phyloP scores from a whole-genome alignment of 1,284 basidiomycete genomes.

The Lentinus polychrous region DNA sequence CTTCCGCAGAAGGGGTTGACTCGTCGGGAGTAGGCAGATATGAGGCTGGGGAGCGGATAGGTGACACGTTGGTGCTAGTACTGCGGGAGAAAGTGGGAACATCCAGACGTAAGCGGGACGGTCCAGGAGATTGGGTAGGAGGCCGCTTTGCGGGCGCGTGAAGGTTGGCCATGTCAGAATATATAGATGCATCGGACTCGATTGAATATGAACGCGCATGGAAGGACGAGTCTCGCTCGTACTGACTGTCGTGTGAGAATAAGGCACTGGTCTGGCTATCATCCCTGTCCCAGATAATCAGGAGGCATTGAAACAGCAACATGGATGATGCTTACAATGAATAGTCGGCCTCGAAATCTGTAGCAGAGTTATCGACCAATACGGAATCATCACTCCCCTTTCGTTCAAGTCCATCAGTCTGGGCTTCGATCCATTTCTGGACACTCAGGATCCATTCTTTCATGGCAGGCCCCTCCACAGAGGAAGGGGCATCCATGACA shows the following conservation, averaged over 20 bases:
- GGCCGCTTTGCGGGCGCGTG: slow-evolving; percentile 5
- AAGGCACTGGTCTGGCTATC: slow-evolving; percentile 6
- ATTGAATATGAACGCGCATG: slow-evolving; percentile 58
- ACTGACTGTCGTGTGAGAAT: slow-evolving; percentile 4
- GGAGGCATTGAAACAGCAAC: background rate
- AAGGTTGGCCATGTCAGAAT: slow-evolving; percentile 30
- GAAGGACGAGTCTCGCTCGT: slow-evolving; percentile 9
- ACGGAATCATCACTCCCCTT: slow-evolving; percentile 26
- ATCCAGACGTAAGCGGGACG: slow-evolving; percentile 45
- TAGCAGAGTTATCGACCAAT: slow-evolving; percentile 9
- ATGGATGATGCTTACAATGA: slow-evolving; percentile 2
- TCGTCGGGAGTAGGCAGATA: slow-evolving; percentile 56
- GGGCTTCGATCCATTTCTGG: slow-evolving; percentile 63
- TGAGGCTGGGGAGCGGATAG: slow-evolving; percentile 47
- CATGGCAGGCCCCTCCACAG: slow-evolving; percentile 46
- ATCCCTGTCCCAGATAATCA: slow-evolving; percentile 10
- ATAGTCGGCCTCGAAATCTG: slow-evolving; percentile 8
- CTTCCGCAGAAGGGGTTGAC: slow-evolving; percentile 32
- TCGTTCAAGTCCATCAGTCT: slow-evolving; percentile 21
- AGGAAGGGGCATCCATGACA: slow-evolving; percentile 39
- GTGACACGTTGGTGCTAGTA: slow-evolving; percentile 21
- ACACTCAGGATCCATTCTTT: slow-evolving; percentile 68
- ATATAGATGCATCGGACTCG: slow-evolving; percentile 52
- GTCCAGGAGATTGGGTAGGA: slow-evolving; percentile 29
- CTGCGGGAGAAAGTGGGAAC: slow-evolving; percentile 31